Base-by-base conservation (phyloP, 2,329 filamentous ascomycete species). In the Diaporthe vexans region DNA sequence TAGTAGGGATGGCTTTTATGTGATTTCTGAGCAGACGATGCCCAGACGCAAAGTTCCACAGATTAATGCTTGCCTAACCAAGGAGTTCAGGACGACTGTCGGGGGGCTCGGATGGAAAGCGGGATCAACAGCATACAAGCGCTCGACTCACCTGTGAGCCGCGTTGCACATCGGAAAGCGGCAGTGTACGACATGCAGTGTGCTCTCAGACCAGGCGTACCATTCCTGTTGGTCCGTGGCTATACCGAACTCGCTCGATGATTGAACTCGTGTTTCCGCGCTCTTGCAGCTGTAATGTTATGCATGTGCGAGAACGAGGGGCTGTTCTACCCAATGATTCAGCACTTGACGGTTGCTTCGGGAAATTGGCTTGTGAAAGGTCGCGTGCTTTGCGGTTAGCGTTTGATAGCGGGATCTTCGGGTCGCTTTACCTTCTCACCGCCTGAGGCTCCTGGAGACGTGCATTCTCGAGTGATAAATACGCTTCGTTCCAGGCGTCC, bases 331-430 rank as follows among this genome's bases (percentile, higher is more conserved):
- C 57, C 58, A 72, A 63, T 63, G 29, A 21, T 37, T 26, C 11
- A 52, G 51, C 56, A 33, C 35, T 19, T 21, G 57, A 37, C 29
- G 70, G 46, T 57, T 58, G 51, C 48, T 35, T 43, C 69, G 70
- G 70, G 69, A 40, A 72, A 72, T 52, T 63, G 69, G 63, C 63
- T 26, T 29, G 56, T 35, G 26, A 57, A 59, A 48, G 40, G 57
- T 63, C 57, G 29, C 33, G 57, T 43, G 35, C 57, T 54, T 63
- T 15, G 70, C 57, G 57, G 35, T 46, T 72, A 72, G 70, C 70
- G 70, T 63, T 72, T 43, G 57, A 59, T 72, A 72, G 59, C 70
- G 70, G 70, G 46, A 72, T 63, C 70, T 63, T 72, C 70, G 70
- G 70, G 43, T 63, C 35, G 70, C 46, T 63, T 35, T 43, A 19